Evolutionary conservation across 2,329 filamentous ascomycete species (phyloP).

Genomic region (Ploettnerulaceae sp.): DNA sequence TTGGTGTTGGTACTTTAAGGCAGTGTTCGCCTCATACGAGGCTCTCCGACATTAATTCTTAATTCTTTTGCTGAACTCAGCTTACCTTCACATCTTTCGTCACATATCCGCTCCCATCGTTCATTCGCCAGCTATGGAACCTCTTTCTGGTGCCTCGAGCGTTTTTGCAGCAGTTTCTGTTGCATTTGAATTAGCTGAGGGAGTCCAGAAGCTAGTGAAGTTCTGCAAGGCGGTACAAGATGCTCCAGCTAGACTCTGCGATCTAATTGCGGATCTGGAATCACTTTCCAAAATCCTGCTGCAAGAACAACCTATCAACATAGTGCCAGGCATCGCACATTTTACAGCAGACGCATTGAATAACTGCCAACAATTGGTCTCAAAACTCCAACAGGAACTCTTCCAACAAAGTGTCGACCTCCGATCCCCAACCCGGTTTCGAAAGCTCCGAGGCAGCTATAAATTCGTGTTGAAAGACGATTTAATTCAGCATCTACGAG

Average conservation of each 20-base stretch:
- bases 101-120: background rate
- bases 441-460: background rate
- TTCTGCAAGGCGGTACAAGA: constrained; percentile 12
- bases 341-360: background rate
- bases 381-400: too few relatives aligned
- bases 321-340: background rate
- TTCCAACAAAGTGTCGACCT: too few relatives aligned
- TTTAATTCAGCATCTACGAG: constrained; percentile 2
- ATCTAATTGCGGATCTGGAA: constrained; percentile 7
- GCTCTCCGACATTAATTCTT: constrained; percentile 2
- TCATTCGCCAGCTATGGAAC: constrained; percentile 11
- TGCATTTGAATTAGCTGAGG: constrained; percentile 11
- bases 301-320: background rate
- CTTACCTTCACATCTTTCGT: background rate
- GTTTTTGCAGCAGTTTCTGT: constrained; percentile 12
- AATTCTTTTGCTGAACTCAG: background rate
- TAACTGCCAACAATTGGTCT: too few relatives aligned
- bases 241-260: constrained; percentile 6
- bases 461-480: background rate
- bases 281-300: background rate
- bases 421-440: background rate
- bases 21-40: background rate
- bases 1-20: background rate
- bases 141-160: constrained; percentile 3
- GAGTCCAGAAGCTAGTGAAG: constrained; percentile 8